A percentile compares a stretch with the other conserved stretches of the same genome.
Evolutionary conservation across 805 yeast species (phyloP).

Genomic region (Kluyveromyces aestuarii): DNA sequence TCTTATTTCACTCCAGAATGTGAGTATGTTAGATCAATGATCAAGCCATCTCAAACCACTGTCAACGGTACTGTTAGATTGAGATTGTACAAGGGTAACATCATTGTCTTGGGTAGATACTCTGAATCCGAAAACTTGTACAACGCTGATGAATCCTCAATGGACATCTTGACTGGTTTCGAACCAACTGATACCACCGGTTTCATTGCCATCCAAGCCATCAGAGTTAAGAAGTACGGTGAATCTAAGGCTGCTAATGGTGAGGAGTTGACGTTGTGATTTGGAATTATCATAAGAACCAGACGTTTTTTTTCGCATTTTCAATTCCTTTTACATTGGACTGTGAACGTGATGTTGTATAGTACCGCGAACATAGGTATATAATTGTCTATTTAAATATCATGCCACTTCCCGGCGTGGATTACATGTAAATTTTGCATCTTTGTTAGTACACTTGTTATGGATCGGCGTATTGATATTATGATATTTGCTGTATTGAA

Average conservation of each 20-base stretch:
- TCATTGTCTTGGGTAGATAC: slow-evolving; percentile 83
- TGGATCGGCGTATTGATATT: too few species aligned
- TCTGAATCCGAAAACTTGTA: slow-evolving; percentile 93
- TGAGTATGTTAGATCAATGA: slow-evolving; percentile 90
- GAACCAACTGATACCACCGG: slow-evolving; percentile 96
- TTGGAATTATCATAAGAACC: not conserved
- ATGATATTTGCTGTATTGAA: too few species aligned
- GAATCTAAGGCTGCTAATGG: slow-evolving; percentile 84
- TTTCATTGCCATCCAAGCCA: slow-evolving; percentile 95
- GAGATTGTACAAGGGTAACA: slow-evolving; percentile 83
- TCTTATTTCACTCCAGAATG: slow-evolving; percentile 98
- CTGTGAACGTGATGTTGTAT: not conserved
- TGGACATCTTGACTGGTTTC: slow-evolving; percentile 98
- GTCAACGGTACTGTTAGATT: slow-evolving; percentile 97
- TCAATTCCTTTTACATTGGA: not conserved
- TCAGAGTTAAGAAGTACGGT: slow-evolving; percentile 97
- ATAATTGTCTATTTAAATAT: not conserved
- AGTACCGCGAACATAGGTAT: not conserved
- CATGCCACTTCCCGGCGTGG: not conserved
- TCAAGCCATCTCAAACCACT: slow-evolving; percentile 86
- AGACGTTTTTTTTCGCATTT: not conserved
- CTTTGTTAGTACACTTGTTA: too few species aligned
- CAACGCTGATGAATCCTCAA: slow-evolving; percentile 96
- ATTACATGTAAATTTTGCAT: not conserved
- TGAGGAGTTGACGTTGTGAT: slow-evolving; percentile 32